Evolutionary conservation across 306 rosid species (phyloP), one percentile per base, ranked within the genome.

Genomic region (Pterocarpus santalinus): DNA sequence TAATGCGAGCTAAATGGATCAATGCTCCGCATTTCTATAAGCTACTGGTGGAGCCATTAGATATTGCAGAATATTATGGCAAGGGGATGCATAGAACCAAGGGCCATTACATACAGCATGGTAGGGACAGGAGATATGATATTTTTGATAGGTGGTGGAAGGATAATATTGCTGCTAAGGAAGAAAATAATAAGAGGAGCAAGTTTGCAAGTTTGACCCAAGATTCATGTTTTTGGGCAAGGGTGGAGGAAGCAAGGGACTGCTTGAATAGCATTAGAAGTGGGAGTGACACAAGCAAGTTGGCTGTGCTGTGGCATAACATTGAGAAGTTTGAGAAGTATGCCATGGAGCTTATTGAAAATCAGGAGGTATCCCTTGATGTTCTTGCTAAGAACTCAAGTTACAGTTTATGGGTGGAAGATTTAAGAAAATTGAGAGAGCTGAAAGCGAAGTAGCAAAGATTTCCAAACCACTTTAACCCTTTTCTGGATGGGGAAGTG

Each of bases 141-240:
- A 70, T 90, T 38, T 92, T 91, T 61, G 95, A 94, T 55, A 79
- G 83, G 87, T 92, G 98, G 98, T 92, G 92, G 95, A 80, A 38
- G 76, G 91, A 88, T 73, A 78, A 36, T 53, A 51, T 17, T 17
- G 80, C 44, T 10, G 38, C 14, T 8, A 65, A 2, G 8, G 85
- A 80, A 78, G 82, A 69, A 68, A 83, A 43, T 30, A 81, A 55
- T 4, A 56, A 35, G 69, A 87, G 94, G 79, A 90, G 80, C 84
- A 86, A 35, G 46, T 90, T 80, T 76, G 97, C 98, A 7, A 71
- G 97, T 79, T 83, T 84, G 82, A 94, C 97, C 7, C 98, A 94
- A 80, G 98, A 94, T 82, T 85, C 98, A 6, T 88, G 92, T 75
- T 94, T 92, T 74, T 92, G 97, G 97, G 98, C 95, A 38, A 92